These are phyloP conservation scores for Erodium trifolium DNA, from an alignment of 441 rosid species.

Conservation along the genomic window DNA sequence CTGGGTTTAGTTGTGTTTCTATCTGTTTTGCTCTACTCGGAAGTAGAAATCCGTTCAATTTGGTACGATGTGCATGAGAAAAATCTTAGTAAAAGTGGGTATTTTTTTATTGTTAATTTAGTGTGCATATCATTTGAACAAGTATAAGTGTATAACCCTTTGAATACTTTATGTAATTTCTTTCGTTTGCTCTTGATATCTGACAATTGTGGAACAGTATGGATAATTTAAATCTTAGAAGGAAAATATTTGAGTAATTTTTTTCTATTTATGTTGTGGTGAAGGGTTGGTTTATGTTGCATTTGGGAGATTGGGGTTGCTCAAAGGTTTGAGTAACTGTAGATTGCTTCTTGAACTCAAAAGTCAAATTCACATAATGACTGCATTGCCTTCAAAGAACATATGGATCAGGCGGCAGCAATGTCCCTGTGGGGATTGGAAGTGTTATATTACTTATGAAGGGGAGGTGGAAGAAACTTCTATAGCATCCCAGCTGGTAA, in stretches of 20 bases:
- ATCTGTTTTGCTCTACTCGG: not conserved
- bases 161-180: not conserved
- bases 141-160: not conserved
- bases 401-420: conserved; percentile 81
- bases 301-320: not conserved
- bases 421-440: conserved; percentile 96
- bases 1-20: not conserved
- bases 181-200: conserved; percentile 1
- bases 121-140: not conserved
- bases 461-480: conserved; percentile 50
- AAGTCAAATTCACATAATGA: conserved; percentile 18
- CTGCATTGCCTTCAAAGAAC: conserved; percentile 48
- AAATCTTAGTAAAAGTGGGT: not conserved
- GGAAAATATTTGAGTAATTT: not conserved
- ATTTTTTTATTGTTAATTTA: not conserved
- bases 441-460: conserved; percentile 58
- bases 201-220: not conserved
- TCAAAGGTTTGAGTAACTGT: not conserved
- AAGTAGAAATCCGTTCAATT: not conserved
- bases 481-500: conserved; percentile 34
- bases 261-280: not conserved
- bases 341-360: not conserved
- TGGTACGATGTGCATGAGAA: not conserved
- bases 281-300: conserved; percentile 1
- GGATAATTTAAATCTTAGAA: not conserved